phyloP scores from a whole-genome alignment of 1,284 basidiomycete genomes.

The Thecaphora frezii region DNA sequence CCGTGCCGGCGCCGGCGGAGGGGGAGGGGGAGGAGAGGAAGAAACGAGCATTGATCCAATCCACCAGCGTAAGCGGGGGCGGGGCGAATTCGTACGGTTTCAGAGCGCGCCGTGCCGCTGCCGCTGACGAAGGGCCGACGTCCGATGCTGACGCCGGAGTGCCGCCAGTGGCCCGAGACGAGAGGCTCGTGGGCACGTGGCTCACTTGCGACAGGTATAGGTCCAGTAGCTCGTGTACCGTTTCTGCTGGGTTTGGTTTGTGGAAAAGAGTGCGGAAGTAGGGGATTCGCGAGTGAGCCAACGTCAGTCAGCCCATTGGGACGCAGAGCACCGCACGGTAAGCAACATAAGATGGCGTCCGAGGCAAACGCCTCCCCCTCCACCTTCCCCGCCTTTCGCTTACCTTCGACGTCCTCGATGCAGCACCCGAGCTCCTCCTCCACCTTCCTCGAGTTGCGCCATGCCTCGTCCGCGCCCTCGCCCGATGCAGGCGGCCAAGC shows the following conservation, averaged over 20 bases:
- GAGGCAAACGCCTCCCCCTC: too few relatives aligned
- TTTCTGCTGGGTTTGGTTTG: conserved; percentile 6
- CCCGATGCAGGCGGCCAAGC: too few relatives aligned
- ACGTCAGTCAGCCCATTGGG: too few relatives aligned
- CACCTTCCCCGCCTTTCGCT: too few relatives aligned
- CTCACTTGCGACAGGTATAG: conserved; percentile 18
- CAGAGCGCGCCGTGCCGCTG: conserved; percentile 5
- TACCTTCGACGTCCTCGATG: conserved; percentile 37
- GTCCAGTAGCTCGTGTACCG: conserved; percentile 34
- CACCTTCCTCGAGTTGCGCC: neutral
- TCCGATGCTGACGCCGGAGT: conserved; percentile 3
- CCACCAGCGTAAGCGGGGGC: conserved; percentile 29
- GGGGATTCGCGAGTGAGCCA: neutral
- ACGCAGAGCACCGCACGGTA: too few relatives aligned
- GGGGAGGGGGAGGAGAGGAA: neutral
- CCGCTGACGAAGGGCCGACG: conserved; percentile 20
- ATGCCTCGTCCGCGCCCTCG: neutral
- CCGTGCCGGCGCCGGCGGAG: too few relatives aligned
- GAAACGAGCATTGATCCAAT: conserved; percentile 22
- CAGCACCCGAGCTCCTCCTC: conserved; percentile 1
- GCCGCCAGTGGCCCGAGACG: neutral
- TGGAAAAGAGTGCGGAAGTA: neutral
- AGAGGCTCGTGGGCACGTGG: neutral
- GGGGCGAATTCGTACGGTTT: conserved; percentile 36
- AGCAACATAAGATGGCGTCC: too few relatives aligned